Evolutionary conservation across 129 eudicot species (phyloP).

Genomic region (Flaveria brownii): DNA sequence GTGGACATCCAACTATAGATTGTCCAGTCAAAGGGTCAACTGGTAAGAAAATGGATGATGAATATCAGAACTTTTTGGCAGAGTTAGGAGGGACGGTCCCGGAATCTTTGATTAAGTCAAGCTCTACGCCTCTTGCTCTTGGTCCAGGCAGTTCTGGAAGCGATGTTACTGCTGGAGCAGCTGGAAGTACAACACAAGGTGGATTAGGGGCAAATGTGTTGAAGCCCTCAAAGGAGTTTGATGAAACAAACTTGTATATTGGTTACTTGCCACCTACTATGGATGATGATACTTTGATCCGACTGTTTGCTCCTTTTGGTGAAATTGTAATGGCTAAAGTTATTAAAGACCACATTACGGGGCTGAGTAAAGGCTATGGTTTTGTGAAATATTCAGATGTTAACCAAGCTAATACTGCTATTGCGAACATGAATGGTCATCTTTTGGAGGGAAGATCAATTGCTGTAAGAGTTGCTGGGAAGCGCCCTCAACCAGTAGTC

Average conservation of each 20-base stretch:
- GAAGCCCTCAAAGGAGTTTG: constrained; percentile 62
- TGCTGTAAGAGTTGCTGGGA: constrained; percentile 87
- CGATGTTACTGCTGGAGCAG: constrained; percentile 38
- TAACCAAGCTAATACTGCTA: constrained; percentile 75
- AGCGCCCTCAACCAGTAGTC: constrained; percentile 69
- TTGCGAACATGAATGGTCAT: constrained; percentile 73
- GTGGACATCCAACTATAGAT: constrained; percentile 89
- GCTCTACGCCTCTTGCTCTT: constrained; percentile 45
- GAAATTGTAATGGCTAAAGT: constrained; percentile 85
- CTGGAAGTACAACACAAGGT: constrained; percentile 23
- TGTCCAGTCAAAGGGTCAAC: constrained; percentile 80
- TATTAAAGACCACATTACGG: constrained; percentile 62
- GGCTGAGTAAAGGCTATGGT: constrained; percentile 83
- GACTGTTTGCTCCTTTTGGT: constrained; percentile 67
- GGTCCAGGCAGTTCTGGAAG: constrained; percentile 58
- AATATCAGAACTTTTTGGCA: constrained; percentile 75
- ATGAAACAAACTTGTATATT: constrained; percentile 79
- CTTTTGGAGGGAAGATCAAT: constrained; percentile 72
- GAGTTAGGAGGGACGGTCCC: constrained; percentile 85
- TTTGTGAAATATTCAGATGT: constrained; percentile 78
- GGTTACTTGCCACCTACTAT: constrained; percentile 76
- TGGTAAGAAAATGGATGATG: constrained; percentile 93
- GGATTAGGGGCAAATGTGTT: constrained; percentile 22
- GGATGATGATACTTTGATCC: constrained; percentile 74
- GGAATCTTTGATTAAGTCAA: constrained; percentile 45